Evolutionary conservation across 768 basidiomycete genomes (phyloP), one percentile per base, ranked within the genome.

Genomic region (Boletus sp.): DNA sequence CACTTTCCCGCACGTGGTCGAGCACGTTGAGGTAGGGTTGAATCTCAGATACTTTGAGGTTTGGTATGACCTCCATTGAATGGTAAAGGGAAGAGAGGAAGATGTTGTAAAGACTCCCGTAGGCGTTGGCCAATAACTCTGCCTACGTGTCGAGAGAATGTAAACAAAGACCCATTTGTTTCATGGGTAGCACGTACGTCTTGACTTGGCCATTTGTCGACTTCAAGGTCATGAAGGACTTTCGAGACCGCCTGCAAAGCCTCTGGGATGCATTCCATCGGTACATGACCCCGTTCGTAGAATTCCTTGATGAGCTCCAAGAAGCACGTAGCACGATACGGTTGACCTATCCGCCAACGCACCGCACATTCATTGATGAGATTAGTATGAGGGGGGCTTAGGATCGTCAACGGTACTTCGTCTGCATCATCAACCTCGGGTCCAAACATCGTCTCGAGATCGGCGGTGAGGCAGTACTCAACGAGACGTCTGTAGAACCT

Each of bases 381-480:
- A 53, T 90, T 88, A 39, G 92, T 77, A 66, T 98, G 92, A 11
- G 80, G 68, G 1, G 80, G 66, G 4, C 92, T 92, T 17, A 99
- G 73, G 53, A 99, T 98, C 7, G 92, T 90, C 35, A 98, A 75
- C 0, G 94, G 91, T 15, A 99, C 96, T 74, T 98, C 94, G 60
- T 98, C 92, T 61, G 92, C 89, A 61, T 93, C 92, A 43, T 93
- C 88, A n/a, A 98, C 87, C 53, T 90, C 88, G 5, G 91, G 88
- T 43, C 88, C 88, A 46, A 88, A 78, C 90, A 99, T 93, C 35
- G 85, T 82, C 65, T 93, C 91, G 54, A 98, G 75, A 68, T 99
- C 97, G 27, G 81, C 79, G 25, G 86, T 78, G 43, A 99, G 82
- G 65, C 93, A 93, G 51, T 82, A 77, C 67, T 92, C 86, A 29